These are phyloP conservation scores for Blastobotrys chiropterorum DNA, from an alignment of 805 yeast genomes.

Conservation along the genomic window DNA sequence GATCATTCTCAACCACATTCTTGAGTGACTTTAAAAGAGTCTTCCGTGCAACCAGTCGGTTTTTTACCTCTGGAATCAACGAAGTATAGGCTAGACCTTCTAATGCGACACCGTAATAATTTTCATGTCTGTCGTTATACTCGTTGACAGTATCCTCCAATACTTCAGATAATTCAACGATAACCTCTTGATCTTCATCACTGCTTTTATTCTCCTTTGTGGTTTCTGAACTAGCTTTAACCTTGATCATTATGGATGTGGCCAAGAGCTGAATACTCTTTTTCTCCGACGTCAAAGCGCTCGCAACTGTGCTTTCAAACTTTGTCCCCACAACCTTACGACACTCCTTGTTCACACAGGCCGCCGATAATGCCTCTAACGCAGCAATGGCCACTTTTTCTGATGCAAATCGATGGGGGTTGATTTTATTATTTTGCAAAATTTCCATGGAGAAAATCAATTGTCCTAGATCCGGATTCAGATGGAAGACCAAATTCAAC, in stretches of 20 bases:
- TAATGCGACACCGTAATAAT: conserved; percentile 20
- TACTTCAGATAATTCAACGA: conserved; percentile 25
- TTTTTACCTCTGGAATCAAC: conserved; percentile 26
- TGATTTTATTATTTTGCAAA: conserved; percentile 16
- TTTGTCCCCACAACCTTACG: conserved; percentile 25
- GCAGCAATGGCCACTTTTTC: conserved; percentile 22
- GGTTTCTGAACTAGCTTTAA: conserved; percentile 23
- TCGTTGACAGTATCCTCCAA: conserved; percentile 19
- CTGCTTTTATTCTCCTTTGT: conserved; percentile 12
- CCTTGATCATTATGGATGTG: conserved; percentile 31
- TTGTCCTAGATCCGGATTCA: conserved; percentile 23
- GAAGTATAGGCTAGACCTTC: conserved; percentile 36
- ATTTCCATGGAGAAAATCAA: conserved; percentile 20
- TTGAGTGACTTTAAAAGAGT: conserved; percentile 20
- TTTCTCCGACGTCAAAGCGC: conserved; percentile 20
- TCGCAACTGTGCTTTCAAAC: conserved; percentile 19
- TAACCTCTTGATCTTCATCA: conserved; percentile 15
- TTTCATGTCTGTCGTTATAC: conserved; percentile 8
- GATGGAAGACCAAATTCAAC: conserved; percentile 23
- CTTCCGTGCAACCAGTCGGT: conserved; percentile 16
- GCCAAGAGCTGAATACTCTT: conserved; percentile 25
- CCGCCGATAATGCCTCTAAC: conserved; percentile 30
- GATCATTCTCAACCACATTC: conserved; percentile 8
- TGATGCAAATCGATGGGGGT: conserved; percentile 12
- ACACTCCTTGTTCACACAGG: conserved; percentile 28